Evolutionary conservation across 371 early-diverging fungal species (phyloP).

Genomic region (Fennellomyces sp.): DNA sequence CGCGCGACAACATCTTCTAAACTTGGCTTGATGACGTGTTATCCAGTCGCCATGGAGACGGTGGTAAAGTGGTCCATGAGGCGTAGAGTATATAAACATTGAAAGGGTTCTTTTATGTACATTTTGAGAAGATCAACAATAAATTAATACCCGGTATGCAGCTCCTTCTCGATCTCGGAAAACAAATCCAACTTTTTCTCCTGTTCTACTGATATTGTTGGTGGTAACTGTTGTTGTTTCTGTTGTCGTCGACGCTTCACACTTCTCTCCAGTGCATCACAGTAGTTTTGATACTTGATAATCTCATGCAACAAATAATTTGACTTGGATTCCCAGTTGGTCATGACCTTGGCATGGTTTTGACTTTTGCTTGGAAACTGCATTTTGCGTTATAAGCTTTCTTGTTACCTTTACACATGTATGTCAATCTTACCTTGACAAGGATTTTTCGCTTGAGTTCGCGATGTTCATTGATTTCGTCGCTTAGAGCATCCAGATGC

Average conservation of each 20-base stretch:
- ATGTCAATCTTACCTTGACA: constrained; percentile 29
- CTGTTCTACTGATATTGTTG: constrained; percentile 11
- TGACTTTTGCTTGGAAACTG: constrained; percentile 60
- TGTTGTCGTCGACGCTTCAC: constrained; percentile 22
- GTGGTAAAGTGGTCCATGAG: no score
- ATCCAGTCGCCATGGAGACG: no score
- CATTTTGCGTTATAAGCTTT: no score
- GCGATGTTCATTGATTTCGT: constrained; percentile 45
- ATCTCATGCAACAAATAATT: constrained; percentile 85
- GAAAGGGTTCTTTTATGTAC: no score
- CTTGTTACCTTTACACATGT: no score
- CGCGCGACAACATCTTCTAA: no score
- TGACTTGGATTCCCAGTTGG: constrained; percentile 89
- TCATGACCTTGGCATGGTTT: constrained; percentile 67
- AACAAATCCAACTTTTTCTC: constrained; percentile 31
- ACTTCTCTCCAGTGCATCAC: constrained; percentile 72
- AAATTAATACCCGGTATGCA: constrained; percentile 1
- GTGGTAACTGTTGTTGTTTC: neutral
- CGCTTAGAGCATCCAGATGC: constrained; percentile 32
- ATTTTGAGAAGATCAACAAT: no score
- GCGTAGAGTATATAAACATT: no score
- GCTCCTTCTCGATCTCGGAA: constrained; percentile 38
- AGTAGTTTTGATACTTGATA: constrained; percentile 88
- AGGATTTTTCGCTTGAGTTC: constrained; percentile 45
- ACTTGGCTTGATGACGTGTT: no score